Percentiles rank a stretch among this genome's conserved stretches.
Conservation (phyloP, 2,329 filamentous ascomycete genomes). For the Beauveria asiatica region DNA sequence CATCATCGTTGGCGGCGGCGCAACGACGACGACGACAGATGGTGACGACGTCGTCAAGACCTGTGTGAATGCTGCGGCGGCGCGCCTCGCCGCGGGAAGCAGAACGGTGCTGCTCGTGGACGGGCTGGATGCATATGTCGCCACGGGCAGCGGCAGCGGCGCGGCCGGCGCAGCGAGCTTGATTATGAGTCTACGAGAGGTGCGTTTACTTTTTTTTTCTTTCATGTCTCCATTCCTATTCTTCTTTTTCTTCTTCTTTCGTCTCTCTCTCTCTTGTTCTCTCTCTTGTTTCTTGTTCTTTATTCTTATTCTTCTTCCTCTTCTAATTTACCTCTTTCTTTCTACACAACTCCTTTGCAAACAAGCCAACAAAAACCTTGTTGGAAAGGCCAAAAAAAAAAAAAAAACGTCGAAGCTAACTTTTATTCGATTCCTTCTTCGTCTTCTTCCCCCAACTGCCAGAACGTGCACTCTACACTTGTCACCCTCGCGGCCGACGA, state of each 20-base stretch:
- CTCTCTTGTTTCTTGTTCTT: background rate
- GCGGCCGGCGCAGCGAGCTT: conserved; percentile 42
- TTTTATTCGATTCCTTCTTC: too few relatives aligned
- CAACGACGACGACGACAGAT: conserved; percentile 1
- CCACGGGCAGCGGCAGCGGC: conserved; percentile 38
- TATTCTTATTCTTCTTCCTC: background rate
- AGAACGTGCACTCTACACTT: conserved; percentile 58
- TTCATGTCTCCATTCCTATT: background rate
- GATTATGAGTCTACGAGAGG: conserved; percentile 54
- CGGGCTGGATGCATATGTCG: conserved; percentile 56
- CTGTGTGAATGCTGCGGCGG: conserved; percentile 32
- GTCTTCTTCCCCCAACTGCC: background rate
- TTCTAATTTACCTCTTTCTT: too few relatives aligned
- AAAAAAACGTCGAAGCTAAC: too few relatives aligned
- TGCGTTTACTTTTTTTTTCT: conserved; percentile 30
- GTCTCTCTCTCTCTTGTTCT: background rate
- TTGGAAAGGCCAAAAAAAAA: too few relatives aligned
- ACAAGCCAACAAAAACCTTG: too few relatives aligned
- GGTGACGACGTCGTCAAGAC: conserved; percentile 25
- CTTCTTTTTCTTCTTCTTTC: background rate
- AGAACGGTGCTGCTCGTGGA: conserved; percentile 55
- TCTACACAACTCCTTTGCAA: too few relatives aligned
- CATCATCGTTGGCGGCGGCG: conserved; percentile 21
- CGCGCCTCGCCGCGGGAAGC: conserved; percentile 7
- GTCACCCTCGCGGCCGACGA: conserved; percentile 64